Evolutionary conservation across 1,284 basidiomycete species (phyloP).

Genomic region (Naganishia liquefaciens): DNA sequence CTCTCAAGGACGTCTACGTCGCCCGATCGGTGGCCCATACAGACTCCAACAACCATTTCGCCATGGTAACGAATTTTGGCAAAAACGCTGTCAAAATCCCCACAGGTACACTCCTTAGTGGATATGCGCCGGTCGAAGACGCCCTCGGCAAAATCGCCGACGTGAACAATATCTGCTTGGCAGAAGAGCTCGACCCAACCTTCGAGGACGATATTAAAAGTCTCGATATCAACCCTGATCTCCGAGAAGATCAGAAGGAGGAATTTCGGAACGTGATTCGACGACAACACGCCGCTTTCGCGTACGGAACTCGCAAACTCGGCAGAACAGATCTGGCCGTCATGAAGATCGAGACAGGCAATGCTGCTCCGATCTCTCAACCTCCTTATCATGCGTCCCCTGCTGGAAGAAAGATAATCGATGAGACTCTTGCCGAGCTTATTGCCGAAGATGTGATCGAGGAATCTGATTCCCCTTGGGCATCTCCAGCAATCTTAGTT

Average conservation of each 20-base stretch:
- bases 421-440: no score
- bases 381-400: slow-evolving; percentile 39
- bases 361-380: slow-evolving; percentile 39
- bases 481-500: slow-evolving; percentile 49
- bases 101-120: slow-evolving; percentile 2
- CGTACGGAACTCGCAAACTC: not conserved
- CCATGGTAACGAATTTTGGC: not conserved
- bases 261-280: not conserved
- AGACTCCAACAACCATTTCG: not conserved
- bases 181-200: not conserved
- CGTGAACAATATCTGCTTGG: not conserved
- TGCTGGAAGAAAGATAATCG: slow-evolving; percentile 43
- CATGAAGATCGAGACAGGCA: no score
- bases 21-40: slow-evolving; percentile 3
- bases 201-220: not conserved
- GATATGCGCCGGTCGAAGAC: not conserved
- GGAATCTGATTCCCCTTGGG: slow-evolving; percentile 50
- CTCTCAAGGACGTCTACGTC: slow-evolving; percentile 1
- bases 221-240: slow-evolving; percentile 25
- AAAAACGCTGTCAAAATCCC: not conserved
- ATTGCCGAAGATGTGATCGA: slow-evolving; percentile 43
- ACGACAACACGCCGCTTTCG: slow-evolving; percentile 9
- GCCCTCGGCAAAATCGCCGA: not conserved
- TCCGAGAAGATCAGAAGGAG: not conserved
- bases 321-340: slow-evolving; percentile 16